Conservation (phyloP, 768 basidiomycete species). For the Russula vinacea region DNA sequence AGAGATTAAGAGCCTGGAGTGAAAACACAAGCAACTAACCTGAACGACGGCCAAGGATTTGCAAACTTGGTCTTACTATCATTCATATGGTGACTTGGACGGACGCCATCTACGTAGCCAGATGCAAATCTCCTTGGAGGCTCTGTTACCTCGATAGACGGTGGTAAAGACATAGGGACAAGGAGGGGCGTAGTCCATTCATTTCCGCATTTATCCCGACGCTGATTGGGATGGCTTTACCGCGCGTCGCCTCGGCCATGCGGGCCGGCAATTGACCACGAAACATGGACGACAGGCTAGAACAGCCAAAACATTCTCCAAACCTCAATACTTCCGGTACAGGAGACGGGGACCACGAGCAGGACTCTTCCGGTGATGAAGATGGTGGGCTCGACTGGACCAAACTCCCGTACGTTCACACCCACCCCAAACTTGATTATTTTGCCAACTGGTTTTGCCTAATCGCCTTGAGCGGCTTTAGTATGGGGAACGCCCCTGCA, state of each 20-base stretch:
- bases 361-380: slow-evolving; percentile 62
- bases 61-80: slow-evolving; percentile 23
- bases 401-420: slow-evolving; percentile 55
- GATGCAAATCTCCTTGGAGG: slow-evolving; percentile 25
- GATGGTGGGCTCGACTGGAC: slow-evolving; percentile 82
- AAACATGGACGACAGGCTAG: slow-evolving; percentile 62
- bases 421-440: not conserved
- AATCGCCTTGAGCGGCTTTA: not conserved
- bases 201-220: too few relatives aligned
- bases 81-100: slow-evolving; percentile 27
- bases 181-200: too few relatives aligned
- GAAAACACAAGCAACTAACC: not conserved
- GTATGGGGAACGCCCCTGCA: slow-evolving; percentile 32
- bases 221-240: too few relatives aligned
- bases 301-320: slow-evolving; percentile 39
- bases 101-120: slow-evolving; percentile 17
- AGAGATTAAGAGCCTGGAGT: not conserved
- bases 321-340: slow-evolving; percentile 33
- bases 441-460: not conserved
- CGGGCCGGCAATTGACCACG: too few relatives aligned
- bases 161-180: not conserved
- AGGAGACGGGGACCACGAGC: slow-evolving; percentile 44
- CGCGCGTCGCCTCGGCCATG: too few relatives aligned
- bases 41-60: slow-evolving; percentile 30
- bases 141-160: slow-evolving; percentile 17